These are phyloP conservation scores for Rhodotorula toruloides DNA, from an alignment of 768 basidiomycete genomes.

Conservation along the genomic window DNA sequence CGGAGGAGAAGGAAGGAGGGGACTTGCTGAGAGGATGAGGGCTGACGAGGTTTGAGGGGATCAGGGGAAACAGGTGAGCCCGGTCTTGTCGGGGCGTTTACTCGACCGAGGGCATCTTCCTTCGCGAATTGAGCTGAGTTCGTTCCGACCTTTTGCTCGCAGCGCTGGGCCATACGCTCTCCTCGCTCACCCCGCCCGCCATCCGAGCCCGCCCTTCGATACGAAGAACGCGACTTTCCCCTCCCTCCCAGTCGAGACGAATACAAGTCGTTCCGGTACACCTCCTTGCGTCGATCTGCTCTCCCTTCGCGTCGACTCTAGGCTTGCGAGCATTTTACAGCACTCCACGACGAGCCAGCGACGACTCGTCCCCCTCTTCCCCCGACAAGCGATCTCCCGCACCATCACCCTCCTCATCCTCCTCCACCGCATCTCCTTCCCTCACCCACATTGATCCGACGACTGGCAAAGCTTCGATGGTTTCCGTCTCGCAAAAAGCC, in stretches of 20 bases:
- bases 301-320: no score
- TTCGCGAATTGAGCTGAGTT: no score
- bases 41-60: background rate
- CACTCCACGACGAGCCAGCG: no score
- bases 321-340: no score
- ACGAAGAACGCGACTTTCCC: background rate
- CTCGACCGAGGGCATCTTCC: no score
- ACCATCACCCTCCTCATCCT: background rate
- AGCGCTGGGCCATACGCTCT: no score
- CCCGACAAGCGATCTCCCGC: background rate
- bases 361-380: no score
- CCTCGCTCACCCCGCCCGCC: no score
- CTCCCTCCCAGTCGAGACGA: no score
- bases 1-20: background rate
- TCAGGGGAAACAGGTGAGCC: no score
- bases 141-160: no score
- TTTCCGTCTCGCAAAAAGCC: constrained; percentile 66
- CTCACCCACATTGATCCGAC: constrained; percentile 67
- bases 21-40: background rate
- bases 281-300: background rate
- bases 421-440: background rate
- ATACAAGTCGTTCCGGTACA: background rate
- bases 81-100: no score
- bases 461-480: constrained; percentile 71
- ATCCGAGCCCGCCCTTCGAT: background rate